phyloP scores from a whole-genome alignment of 352 stramenopile species.

The Phytophthora pisi region DNA sequence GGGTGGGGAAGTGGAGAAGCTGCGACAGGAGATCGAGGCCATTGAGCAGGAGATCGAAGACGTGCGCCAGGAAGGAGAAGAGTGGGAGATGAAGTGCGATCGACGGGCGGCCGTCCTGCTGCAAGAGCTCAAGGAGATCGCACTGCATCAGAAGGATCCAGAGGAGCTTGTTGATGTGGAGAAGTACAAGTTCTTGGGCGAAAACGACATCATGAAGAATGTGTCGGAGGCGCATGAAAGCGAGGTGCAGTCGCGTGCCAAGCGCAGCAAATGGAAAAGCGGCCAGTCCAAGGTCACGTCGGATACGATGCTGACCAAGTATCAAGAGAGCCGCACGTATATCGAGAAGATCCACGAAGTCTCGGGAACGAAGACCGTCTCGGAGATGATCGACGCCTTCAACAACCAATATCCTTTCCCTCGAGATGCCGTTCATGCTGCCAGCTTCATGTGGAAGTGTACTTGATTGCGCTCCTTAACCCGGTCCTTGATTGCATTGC shows the following conservation, averaged over 20 bases:
- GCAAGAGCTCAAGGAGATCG: slow-evolving; percentile 77
- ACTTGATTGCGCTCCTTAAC: slow-evolving; percentile 24
- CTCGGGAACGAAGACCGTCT: slow-evolving; percentile 76
- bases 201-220: slow-evolving; percentile 75
- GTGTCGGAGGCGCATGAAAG: slow-evolving; percentile 58
- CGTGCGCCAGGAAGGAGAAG: slow-evolving; percentile 59
- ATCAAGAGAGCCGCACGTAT: slow-evolving; percentile 80
- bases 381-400: slow-evolving; percentile 86
- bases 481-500: not conserved
- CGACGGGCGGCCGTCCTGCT: slow-evolving; percentile 52
- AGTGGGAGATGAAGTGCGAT: slow-evolving; percentile 69
- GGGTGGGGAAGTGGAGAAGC: slow-evolving; percentile 57
- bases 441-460: slow-evolving; percentile 2
- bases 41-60: slow-evolving; percentile 69
- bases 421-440: not conserved
- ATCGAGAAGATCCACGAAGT: slow-evolving; percentile 88
- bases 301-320: slow-evolving; percentile 72
- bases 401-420: slow-evolving; percentile 75
- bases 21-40: slow-evolving; percentile 54
- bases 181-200: slow-evolving; percentile 73
- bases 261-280: slow-evolving; percentile 71
- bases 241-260: slow-evolving; percentile 53
- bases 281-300: slow-evolving; percentile 70
- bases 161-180: slow-evolving; percentile 58
- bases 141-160: slow-evolving; percentile 56